Conservation (phyloP, 75 land plant species). For the Larix kaempferi region DNA sequence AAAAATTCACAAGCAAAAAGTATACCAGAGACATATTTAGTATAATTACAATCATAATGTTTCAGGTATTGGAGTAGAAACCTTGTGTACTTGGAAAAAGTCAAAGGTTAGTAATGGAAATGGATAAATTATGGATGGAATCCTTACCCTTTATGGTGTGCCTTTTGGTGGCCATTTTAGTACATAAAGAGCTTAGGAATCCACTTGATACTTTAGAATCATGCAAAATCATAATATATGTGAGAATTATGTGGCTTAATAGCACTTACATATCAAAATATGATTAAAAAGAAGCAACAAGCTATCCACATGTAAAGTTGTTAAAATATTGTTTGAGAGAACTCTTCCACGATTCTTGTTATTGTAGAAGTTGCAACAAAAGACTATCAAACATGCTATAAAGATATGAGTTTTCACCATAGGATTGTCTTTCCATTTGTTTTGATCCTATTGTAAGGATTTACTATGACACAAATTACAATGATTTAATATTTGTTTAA, state of each 20-base stretch:
- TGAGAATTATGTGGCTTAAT: constrained; percentile 86
- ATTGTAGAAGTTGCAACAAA: neutral
- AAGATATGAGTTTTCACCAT: neutral
- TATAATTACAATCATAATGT: constrained; percentile 51
- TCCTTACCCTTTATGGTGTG: constrained; percentile 74
- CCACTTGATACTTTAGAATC: constrained; percentile 33
- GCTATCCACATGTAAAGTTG: neutral
- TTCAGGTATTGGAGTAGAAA: constrained; percentile 61
- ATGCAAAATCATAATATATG: constrained; percentile 37
- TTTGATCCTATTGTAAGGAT: too few species aligned
- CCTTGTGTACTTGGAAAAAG: constrained; percentile 69
- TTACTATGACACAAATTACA: neutral
- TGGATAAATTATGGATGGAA: constrained; percentile 63
- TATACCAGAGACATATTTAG: constrained; percentile 53
- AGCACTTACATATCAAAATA: constrained; percentile 62
- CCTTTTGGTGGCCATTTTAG: constrained; percentile 74
- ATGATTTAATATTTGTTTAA: neutral
- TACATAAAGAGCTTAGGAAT: constrained; percentile 63
- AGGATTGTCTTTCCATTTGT: neutral
- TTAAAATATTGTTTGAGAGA: neutral
- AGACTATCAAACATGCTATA: too few species aligned
- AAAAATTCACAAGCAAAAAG: constrained; percentile 46
- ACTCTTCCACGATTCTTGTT: neutral
- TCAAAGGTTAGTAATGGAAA: constrained; percentile 34
- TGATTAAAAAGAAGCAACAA: constrained; percentile 18